These are phyloP conservation scores for Leonotis leonurus DNA, from an alignment of 257 asterid species.

Conservation along the genomic window DNA sequence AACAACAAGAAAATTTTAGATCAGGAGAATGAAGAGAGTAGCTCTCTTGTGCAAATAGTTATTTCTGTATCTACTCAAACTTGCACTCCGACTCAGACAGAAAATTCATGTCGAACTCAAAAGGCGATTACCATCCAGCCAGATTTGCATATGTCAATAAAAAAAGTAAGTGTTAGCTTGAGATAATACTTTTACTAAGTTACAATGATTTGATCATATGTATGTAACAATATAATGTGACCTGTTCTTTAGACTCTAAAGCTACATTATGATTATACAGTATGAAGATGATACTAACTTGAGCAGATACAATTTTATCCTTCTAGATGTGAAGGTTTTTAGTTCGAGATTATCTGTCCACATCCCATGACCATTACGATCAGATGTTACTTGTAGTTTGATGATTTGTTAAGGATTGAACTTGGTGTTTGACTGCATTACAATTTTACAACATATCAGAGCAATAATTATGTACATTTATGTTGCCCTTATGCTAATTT, in stretches of 20 bases:
- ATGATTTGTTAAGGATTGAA: not conserved
- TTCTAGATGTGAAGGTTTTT: not conserved
- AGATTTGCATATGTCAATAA: not conserved
- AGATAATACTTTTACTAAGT: not conserved
- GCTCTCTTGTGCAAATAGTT: not conserved
- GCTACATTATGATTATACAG: not conserved
- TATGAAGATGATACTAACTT: not conserved
- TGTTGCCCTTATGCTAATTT: not conserved
- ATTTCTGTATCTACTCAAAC: not conserved
- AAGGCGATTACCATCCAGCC: conserved; percentile 9
- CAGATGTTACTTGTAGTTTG: not conserved
- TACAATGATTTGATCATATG: too few relatives aligned
- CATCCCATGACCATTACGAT: not conserved
- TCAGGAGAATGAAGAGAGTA: conserved; percentile 15
- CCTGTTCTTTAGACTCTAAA: too few relatives aligned
- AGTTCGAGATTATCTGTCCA: not conserved
- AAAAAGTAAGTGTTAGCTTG: conserved; percentile 10
- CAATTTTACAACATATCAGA: not conserved
- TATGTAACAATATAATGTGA: too few relatives aligned
- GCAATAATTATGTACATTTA: not conserved
- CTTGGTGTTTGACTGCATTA: not conserved
- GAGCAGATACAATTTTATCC: not conserved
- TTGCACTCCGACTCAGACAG: conserved; percentile 8
- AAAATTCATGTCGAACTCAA: conserved; percentile 9
- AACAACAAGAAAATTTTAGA: not conserved